A percentile compares a stretch with the other conserved stretches of the same genome.
phyloP scores from a whole-genome alignment of 257 asterid species.

The Echites panduratus region DNA sequence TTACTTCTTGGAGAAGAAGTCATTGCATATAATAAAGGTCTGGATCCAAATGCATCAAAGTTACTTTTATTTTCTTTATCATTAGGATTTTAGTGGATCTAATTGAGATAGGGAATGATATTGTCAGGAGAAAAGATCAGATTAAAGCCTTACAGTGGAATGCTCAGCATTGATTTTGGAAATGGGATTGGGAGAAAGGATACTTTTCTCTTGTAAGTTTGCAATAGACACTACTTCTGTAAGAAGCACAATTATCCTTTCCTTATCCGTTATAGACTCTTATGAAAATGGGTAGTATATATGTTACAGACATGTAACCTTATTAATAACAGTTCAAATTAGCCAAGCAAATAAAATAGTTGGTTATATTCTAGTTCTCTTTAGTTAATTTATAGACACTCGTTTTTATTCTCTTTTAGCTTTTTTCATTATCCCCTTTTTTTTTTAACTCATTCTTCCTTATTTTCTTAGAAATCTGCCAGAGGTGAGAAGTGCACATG shows the following conservation, averaged over 20 bases:
- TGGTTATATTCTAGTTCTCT: background rate
- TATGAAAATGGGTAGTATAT: background rate
- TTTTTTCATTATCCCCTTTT: background rate
- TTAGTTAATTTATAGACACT: background rate
- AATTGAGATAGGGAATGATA: slow-evolving; percentile 6
- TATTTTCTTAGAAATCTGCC: slow-evolving; percentile 68
- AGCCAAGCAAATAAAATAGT: background rate
- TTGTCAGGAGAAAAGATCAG: slow-evolving; percentile 62
- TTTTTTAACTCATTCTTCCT: background rate
- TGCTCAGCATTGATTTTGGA: slow-evolving; percentile 87
- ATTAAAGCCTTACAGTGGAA: slow-evolving; percentile 86
- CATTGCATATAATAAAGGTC: slow-evolving; percentile 87
- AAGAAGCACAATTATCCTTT: background rate
- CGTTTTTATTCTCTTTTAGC: background rate
- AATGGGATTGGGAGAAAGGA: slow-evolving; percentile 77
- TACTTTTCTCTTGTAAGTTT: slow-evolving; percentile 75
- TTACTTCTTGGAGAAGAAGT: slow-evolving; percentile 96
- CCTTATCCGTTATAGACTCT: background rate
- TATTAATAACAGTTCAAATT: background rate
- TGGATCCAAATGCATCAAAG: slow-evolving; percentile 7
- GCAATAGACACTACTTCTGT: background rate
- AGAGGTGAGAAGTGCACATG: slow-evolving; percentile 78
- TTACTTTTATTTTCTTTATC: background rate
- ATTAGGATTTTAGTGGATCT: background rate
- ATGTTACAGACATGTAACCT: background rate